Conservation (phyloP, 2,329 filamentous ascomycete species). For the Aciculosporium take region DNA sequence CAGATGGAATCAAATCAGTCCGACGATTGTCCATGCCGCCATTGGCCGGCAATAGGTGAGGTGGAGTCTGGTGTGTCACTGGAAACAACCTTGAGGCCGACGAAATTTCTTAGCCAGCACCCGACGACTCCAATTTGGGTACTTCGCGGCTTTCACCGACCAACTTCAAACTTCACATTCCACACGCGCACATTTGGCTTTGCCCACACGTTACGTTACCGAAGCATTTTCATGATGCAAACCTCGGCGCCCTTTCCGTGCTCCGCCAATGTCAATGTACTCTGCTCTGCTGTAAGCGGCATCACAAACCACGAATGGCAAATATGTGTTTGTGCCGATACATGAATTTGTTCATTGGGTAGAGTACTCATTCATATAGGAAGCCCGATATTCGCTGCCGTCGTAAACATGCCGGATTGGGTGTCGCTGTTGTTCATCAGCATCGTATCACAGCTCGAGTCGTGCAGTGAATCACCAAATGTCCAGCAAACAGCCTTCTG, state of each 20-base stretch:
- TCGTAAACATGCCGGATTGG: neutral
- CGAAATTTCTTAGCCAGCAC: too few species aligned
- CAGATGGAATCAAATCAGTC: too few species aligned
- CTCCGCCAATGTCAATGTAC: neutral
- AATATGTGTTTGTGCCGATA: neutral
- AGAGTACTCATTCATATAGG: neutral
- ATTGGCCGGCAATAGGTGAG: neutral
- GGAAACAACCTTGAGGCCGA: too few species aligned
- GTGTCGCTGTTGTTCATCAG: neutral
- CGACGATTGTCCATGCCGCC: neutral
- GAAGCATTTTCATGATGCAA: too few species aligned
- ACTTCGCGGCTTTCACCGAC: too few species aligned
- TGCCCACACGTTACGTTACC: too few species aligned
- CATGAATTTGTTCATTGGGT: neutral
- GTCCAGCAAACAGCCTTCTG: conserved; percentile 1
- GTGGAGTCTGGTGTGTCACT: neutral
- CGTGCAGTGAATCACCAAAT: conserved; percentile 1
- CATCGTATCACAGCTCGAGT: neutral
- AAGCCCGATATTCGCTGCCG: too few species aligned
- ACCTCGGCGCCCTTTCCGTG: neutral
- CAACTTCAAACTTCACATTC: neutral
- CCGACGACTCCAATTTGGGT: too few species aligned
- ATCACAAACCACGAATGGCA: neutral
- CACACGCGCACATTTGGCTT: too few species aligned
- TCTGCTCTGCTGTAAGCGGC: neutral